A percentile compares a stretch with the other conserved stretches of the same genome.
Evolutionary conservation across 2,329 filamentous ascomycete genomes (phyloP).

Genomic region (Colletotrichum aenigma): DNA sequence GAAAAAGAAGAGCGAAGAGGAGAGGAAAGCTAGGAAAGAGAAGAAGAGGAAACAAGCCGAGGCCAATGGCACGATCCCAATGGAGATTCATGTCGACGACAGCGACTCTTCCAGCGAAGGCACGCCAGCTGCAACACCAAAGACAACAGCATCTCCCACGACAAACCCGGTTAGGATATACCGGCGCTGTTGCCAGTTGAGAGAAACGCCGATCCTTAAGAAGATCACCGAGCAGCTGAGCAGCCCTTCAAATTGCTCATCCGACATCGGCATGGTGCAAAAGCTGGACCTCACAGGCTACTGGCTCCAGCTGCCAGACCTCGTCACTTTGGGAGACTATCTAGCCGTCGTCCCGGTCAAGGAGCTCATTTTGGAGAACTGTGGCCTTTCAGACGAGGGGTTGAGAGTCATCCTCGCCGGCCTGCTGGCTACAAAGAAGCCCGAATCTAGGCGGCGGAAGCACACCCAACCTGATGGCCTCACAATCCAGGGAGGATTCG

Average conservation of each 20-base stretch:
- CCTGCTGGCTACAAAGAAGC: slow-evolving; percentile 77
- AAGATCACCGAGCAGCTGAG: slow-evolving; percentile 89
- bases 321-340: slow-evolving; percentile 90
- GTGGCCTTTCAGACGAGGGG: slow-evolving; percentile 85
- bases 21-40: slow-evolving; percentile 90
- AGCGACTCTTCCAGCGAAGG: slow-evolving; percentile 58
- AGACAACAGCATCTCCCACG: slow-evolving; percentile 64
- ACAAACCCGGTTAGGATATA: slow-evolving; percentile 94
- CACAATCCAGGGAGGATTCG: slow-evolving; percentile 68
- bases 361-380: slow-evolving; percentile 85
- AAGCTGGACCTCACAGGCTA: slow-evolving; percentile 87
- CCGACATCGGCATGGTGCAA: slow-evolving; percentile 76
- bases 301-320: slow-evolving; percentile 80
- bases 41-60: slow-evolving; percentile 84
- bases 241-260: slow-evolving; percentile 67
- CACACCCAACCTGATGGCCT: slow-evolving; percentile 38
- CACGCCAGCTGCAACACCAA: slow-evolving; percentile 63
- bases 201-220: slow-evolving; percentile 91
- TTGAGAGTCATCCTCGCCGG: slow-evolving; percentile 86
- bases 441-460: slow-evolving; percentile 59
- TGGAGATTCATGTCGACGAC: slow-evolving; percentile 79
- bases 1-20: slow-evolving; percentile 93
- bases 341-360: slow-evolving; percentile 90
- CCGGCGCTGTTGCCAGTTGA: slow-evolving; percentile 88
- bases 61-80: slow-evolving; percentile 83